Evolutionary conservation across 306 rosid species (phyloP).

Genomic region (Cucumis cinereus): DNA sequence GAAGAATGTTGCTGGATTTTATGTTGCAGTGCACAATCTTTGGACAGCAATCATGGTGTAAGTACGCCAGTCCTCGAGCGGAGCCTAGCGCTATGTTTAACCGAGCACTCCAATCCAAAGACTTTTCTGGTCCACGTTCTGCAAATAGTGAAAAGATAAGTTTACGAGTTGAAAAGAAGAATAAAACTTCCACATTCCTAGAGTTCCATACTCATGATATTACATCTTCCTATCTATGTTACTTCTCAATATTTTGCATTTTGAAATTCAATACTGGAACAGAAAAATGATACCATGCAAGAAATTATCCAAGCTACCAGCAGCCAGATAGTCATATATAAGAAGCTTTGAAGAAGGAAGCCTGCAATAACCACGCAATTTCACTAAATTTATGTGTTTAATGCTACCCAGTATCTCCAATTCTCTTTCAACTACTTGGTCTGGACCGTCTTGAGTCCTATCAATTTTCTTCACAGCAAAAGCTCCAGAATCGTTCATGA

Average conservation of each 20-base stretch:
- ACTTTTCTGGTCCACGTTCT: constrained; percentile 26
- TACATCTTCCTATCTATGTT: neutral
- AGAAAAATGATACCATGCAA: constrained; percentile 55
- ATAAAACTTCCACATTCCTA: neutral
- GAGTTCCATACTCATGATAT: neutral
- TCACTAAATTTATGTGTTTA: constrained; percentile 78
- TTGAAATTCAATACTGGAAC: neutral
- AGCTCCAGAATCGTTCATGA: constrained; percentile 77
- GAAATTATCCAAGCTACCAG: constrained; percentile 80
- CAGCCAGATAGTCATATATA: constrained; percentile 63
- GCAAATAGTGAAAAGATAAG: neutral
- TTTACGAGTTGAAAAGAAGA: neutral
- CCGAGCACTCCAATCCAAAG: constrained; percentile 65
- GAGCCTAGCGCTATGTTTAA: constrained; percentile 86
- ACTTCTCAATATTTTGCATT: neutral
- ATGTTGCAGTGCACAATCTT: constrained; percentile 79
- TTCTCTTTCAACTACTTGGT: constrained; percentile 82
- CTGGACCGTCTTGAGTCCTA: constrained; percentile 60
- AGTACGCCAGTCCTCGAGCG: constrained; percentile 82
- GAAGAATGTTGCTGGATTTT: constrained; percentile 93
- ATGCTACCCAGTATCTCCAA: constrained; percentile 87
- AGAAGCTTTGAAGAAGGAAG: constrained; percentile 86
- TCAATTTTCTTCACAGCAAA: constrained; percentile 91
- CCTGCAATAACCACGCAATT: constrained; percentile 86
- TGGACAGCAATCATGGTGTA: constrained; percentile 90